Base-by-base conservation (phyloP, 768 basidiomycete species). In the Boletales sp. region DNA sequence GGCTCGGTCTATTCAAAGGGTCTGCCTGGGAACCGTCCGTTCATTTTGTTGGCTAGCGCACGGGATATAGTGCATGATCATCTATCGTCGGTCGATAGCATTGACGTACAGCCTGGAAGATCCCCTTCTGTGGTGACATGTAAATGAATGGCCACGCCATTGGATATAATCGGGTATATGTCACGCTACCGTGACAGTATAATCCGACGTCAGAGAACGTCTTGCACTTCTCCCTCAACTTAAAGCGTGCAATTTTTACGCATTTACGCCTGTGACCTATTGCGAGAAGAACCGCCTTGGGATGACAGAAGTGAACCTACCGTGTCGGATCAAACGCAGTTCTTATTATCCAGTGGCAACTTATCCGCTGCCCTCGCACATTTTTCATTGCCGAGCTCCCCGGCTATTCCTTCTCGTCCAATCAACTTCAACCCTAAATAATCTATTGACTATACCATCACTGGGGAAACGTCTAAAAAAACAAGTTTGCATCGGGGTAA, bases 381-480 rank as follows among this genome's bases (percentile, higher is more conserved):
- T 61, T 51, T 53, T 28, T 47, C 31, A 38, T 44, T 11, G 3
- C 60, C 51, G 49, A 47, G 42, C 41, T 54, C 61, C 55, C 51
- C 49, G 47, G 25, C n/a, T 14, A 9, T 34, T 44, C 50, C 10
- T 9, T 48, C 35, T 14, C 31, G 25, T 6, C 25, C 25, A 28
- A 28, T 28, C 25, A 28, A 28, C 25, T 7, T 28, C 34, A 39
- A 41, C 13, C 9, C 42, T 17, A 42, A 39, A 28, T 10, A 34
- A 14, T 33, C 21, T 38, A 35, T 42, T 32, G 49, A 33, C 18
- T 40, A 32, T 13, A 41, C 17, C n/a, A 38, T 57, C 49, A 30
- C 47, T 40, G 31, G 34, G 36, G 31, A n/a, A 35, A 32, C 32
- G 4, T 28, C 25, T 28, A 28, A 4, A 21, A n/a, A 21, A 21